phyloP scores from a whole-genome alignment of 2,329 filamentous ascomycete genomes.

The Neoscytalidium dimidiatum region DNA sequence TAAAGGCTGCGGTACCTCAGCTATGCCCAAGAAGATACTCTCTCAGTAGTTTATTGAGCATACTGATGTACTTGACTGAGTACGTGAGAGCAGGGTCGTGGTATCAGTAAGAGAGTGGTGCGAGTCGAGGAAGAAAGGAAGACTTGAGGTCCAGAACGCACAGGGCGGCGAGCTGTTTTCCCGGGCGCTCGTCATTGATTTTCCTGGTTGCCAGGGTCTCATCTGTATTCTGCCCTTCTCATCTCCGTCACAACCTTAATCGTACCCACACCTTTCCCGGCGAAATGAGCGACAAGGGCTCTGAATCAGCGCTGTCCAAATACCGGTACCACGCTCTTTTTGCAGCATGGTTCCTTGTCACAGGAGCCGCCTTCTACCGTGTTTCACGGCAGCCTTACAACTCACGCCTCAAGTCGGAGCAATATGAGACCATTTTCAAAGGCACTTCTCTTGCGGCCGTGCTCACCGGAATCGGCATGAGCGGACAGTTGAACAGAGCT shows the following conservation, averaged over 20 bases:
- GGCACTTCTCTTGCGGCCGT: conserved; percentile 31
- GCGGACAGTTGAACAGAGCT: neutral
- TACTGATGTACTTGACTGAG: too few species aligned
- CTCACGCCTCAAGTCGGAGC: conserved; percentile 34
- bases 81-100: too few species aligned
- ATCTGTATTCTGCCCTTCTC: neutral
- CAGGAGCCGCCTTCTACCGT: conserved; percentile 35
- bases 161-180: neutral
- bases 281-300: neutral
- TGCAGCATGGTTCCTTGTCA: conserved; percentile 27
- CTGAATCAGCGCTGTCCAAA: neutral
- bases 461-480: neutral
- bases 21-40: too few species aligned
- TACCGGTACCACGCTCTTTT: conserved; percentile 36
- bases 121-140: neutral
- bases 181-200: neutral
- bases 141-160: neutral
- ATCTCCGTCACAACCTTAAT: conserved; percentile 13
- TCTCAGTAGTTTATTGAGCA: too few species aligned
- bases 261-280: neutral
- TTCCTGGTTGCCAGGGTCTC: neutral
- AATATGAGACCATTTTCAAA: conserved; percentile 42
- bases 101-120: neutral
- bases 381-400: conserved; percentile 38
- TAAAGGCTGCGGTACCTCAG: too few species aligned